phyloP scores from a whole-genome alignment of 2,329 filamentous ascomycete genomes.

The Trichoderma breve region DNA sequence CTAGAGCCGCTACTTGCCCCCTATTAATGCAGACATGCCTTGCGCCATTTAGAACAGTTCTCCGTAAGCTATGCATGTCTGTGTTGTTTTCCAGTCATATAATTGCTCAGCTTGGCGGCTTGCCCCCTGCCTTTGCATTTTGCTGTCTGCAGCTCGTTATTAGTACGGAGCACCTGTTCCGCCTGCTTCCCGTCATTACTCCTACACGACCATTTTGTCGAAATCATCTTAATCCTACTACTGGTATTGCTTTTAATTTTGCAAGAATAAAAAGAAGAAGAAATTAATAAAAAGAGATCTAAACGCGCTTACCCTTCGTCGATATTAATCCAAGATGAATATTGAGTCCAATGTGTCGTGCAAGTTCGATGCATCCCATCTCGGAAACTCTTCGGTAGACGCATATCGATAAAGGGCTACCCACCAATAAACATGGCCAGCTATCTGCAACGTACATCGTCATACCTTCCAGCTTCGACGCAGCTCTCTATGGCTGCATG shows the following conservation, averaged over 20 bases:
- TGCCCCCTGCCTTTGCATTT: neutral
- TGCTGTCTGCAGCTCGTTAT: neutral
- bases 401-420: conserved; percentile 11
- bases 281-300: neutral
- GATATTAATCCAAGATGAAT: neutral
- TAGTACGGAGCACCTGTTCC: neutral
- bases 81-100: neutral
- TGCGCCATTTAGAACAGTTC: neutral
- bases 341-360: neutral
- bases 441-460: conserved; percentile 12
- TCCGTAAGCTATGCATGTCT: conserved; percentile 1
- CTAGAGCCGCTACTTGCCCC: neutral
- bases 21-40: conserved; percentile 6
- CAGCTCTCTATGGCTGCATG: conserved; percentile 12
- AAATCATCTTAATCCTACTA: neutral
- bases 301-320: no score
- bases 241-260: neutral
- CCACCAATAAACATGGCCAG: conserved; percentile 11
- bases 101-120: neutral
- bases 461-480: conserved; percentile 22
- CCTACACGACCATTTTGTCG: neutral
- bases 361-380: neutral
- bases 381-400: conserved; percentile 7
- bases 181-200: neutral
- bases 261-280: no score